A percentile compares a stretch with the other conserved stretches of the same genome.
Evolutionary conservation across 306 rosid species (phyloP).

Genomic region (Vicia villosa): DNA sequence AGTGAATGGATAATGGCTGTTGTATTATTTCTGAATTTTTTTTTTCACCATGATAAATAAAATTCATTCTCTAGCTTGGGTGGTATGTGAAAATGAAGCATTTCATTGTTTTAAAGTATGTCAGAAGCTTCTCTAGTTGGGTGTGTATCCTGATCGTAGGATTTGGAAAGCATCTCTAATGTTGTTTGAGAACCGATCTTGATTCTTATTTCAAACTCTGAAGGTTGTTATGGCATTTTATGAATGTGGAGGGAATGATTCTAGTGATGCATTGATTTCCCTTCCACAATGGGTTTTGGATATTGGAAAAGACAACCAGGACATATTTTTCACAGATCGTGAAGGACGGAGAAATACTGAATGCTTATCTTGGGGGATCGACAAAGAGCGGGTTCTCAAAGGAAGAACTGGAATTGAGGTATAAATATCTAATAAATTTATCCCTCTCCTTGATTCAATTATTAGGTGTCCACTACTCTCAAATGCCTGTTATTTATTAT

Average conservation of each 20-base stretch:
- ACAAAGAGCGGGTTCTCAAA: conserved; percentile 85
- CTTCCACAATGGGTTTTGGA: conserved; percentile 96
- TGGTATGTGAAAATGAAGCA: conserved; percentile 34
- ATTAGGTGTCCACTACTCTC: background rate
- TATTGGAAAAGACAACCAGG: conserved; percentile 83
- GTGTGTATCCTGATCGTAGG: conserved; percentile 18
- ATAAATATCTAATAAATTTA: conserved; percentile 18
- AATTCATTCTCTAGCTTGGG: conserved; percentile 12
- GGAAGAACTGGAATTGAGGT: conserved; percentile 99
- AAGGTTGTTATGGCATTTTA: conserved; percentile 98
- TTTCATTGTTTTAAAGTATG: conserved; percentile 23
- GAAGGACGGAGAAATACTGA: conserved; percentile 95
- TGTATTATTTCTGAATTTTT: conserved; percentile 10
- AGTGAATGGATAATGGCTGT: conserved; percentile 26
- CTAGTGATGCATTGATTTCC: conserved; percentile 64
- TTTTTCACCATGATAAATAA: background rate
- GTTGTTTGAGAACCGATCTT: conserved; percentile 37
- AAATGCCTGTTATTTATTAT: conserved; percentile 18
- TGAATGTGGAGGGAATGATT: conserved; percentile 72
- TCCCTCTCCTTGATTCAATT: conserved; percentile 21
- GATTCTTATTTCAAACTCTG: conserved; percentile 45
- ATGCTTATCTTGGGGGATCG: conserved; percentile 93
- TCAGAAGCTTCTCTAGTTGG: conserved; percentile 23
- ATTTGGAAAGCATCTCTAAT: conserved; percentile 33
- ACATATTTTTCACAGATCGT: conserved; percentile 94